Conservation (phyloP, 2,329 filamentous ascomycete genomes). For the Diaporthe nobilis region DNA sequence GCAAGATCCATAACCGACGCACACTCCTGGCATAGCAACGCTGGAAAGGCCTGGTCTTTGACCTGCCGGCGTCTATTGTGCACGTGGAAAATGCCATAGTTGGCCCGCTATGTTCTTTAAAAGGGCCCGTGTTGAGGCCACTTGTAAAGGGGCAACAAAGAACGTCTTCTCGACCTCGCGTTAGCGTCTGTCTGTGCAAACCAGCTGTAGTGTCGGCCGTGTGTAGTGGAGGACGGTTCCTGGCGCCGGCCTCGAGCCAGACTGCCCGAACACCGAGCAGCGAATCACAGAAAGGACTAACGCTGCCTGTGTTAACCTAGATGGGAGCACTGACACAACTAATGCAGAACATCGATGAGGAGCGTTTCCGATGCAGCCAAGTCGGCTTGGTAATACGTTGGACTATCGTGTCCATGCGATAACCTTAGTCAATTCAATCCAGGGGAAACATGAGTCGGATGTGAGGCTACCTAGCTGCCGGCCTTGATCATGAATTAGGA, state of each 20-base stretch:
- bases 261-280: background rate
- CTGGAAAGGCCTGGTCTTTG: background rate
- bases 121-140: background rate
- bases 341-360: conserved; percentile 14
- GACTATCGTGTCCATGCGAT: background rate
- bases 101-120: background rate
- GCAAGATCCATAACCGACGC: background rate
- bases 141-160: conserved; percentile 31
- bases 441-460: background rate
- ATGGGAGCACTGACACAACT: conserved; percentile 1
- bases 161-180: background rate
- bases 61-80: background rate
- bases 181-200: background rate
- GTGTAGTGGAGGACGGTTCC: conserved; percentile 17
- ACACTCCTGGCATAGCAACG: background rate
- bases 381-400: background rate
- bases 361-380: background rate
- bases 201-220: conserved; percentile 4
- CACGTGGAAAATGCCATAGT: conserved; percentile 1
- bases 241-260: conserved; percentile 1
- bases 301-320: background rate
- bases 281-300: conserved; percentile 13
- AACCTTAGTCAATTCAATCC: background rate
- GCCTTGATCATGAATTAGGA: background rate
- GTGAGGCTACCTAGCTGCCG: background rate